These are phyloP conservation scores for Apostasia shenzhenica DNA, from an alignment of 106 monocot species.

Conservation along the genomic window DNA sequence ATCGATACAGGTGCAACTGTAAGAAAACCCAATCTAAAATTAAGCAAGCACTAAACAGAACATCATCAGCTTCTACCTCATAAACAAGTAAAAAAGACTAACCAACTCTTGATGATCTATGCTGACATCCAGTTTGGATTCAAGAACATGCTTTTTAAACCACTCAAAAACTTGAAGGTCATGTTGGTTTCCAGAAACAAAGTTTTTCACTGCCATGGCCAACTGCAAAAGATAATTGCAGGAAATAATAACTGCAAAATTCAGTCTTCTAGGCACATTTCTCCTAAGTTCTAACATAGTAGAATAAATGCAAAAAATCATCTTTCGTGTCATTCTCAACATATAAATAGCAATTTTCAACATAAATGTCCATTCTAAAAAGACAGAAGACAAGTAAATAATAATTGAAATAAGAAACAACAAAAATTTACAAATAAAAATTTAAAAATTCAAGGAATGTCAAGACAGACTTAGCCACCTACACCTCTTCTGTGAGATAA, in stretches of 20 bases:
- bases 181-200: slow-evolving; percentile 23
- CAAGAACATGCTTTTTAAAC: slow-evolving; percentile 72
- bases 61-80: neutral
- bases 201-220: slow-evolving; percentile 37
- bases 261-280: neutral
- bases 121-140: slow-evolving; percentile 61
- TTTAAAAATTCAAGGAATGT: too few species aligned
- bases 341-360: neutral
- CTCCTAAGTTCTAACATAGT: neutral
- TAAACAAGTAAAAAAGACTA: slow-evolving; percentile 14
- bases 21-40: too few species aligned
- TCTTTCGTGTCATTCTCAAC: too few species aligned
- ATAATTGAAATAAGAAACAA: too few species aligned
- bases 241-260: neutral
- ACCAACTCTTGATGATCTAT: slow-evolving; percentile 75
- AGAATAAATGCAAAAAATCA: neutral
- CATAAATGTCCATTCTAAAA: neutral
- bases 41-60: too few species aligned
- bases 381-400: too few species aligned
- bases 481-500: too few species aligned
- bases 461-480: too few species aligned
- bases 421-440: too few species aligned
- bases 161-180: slow-evolving; percentile 60
- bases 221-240: slow-evolving; percentile 34
- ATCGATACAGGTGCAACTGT: too few species aligned